Evolutionary conservation across 2,329 filamentous ascomycete species (phyloP), one percentile per base, ranked within the genome.

Genomic region (Orbilia oligospora): DNA sequence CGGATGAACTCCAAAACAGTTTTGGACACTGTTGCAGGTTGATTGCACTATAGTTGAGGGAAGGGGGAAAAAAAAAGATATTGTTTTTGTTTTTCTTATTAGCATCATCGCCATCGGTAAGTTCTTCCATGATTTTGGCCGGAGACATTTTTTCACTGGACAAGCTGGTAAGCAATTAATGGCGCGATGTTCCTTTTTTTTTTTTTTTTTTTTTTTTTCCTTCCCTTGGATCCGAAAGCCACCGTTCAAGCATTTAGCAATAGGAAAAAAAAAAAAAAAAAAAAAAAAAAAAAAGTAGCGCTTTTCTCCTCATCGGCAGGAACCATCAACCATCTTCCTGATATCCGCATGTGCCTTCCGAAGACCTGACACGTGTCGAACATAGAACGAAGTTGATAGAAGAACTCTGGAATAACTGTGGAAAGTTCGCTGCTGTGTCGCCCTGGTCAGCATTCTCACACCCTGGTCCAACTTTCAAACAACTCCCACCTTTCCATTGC

Each of bases 21-120:
- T 18, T 14, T 58, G 18, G 44, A 71, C 66, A 77, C 73, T 77
- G 73, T 77, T 77, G 51, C 67, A 77, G 71, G 38, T 77, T 77
- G 73, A 77, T 77, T 77, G 73, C 66, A 41, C 51, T 44, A 38
- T 14, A 44, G 67, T 48, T 27, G 65, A 20, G 24, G 18, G 2
- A 16, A n/a, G 22, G 24, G 24, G 9, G 1, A 16, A 46, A 33
- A 38, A 9, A 30, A 30, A 30, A 30, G n/a, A n/a, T n/a, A n/a
- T n/a, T n/a, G 36, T 53, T 53, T 10, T 36, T 63, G 8, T 69
- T 58, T 20, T 24, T 36, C 9, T 49, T 53, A 38, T 16, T 1
- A 71, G 16, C 33, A 30, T 48, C 49, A 56, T 65, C 61, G 24
- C 61, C 36, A 46, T 63, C 46, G 68, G 68, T 55, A 64, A 53